Percentiles rank a stretch among this genome's conserved stretches.
These are phyloP conservation scores for Phytopythium helicoides DNA, from an alignment of 352 stramenopile species.

Conservation along the genomic window DNA sequence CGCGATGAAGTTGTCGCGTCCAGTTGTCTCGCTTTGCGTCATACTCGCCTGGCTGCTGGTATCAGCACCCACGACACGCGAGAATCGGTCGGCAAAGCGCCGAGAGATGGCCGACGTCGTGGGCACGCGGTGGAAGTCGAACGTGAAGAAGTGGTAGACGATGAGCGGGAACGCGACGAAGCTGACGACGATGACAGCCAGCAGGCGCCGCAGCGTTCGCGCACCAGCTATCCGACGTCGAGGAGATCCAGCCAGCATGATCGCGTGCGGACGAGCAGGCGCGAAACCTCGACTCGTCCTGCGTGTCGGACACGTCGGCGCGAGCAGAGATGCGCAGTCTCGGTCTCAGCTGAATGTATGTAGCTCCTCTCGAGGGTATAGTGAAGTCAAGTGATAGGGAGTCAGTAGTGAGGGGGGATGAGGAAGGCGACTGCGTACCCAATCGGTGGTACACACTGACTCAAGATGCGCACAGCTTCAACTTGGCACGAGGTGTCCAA, in stretches of 20 bases:
- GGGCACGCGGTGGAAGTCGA: slow-evolving; percentile 17
- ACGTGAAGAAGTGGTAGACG: slow-evolving; percentile 29
- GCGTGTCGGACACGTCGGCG: no score
- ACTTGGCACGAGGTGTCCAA: no score
- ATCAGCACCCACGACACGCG: neutral
- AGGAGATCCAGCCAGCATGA: no score
- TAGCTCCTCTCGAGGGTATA: neutral
- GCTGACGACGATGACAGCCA: slow-evolving; percentile 20
- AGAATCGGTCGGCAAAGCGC: neutral
- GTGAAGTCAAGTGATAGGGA: neutral
- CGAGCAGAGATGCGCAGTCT: neutral
- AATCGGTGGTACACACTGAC: no score
- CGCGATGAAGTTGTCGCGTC: neutral
- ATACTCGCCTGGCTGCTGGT: neutral
- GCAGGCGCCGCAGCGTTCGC: slow-evolving; percentile 13
- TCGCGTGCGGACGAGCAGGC: no score
- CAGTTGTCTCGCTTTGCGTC: neutral
- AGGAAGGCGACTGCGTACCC: no score
- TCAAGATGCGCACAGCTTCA: no score
- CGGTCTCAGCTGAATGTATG: neutral
- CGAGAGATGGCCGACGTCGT: slow-evolving; percentile 4
- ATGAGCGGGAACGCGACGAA: slow-evolving; percentile 30
- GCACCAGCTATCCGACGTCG: neutral
- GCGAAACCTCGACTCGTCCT: no score
- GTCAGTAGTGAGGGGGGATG: no score